These are phyloP conservation scores for Citeromyces nyonsensis DNA, from an alignment of 805 yeast genomes.

Conservation along the genomic window DNA sequence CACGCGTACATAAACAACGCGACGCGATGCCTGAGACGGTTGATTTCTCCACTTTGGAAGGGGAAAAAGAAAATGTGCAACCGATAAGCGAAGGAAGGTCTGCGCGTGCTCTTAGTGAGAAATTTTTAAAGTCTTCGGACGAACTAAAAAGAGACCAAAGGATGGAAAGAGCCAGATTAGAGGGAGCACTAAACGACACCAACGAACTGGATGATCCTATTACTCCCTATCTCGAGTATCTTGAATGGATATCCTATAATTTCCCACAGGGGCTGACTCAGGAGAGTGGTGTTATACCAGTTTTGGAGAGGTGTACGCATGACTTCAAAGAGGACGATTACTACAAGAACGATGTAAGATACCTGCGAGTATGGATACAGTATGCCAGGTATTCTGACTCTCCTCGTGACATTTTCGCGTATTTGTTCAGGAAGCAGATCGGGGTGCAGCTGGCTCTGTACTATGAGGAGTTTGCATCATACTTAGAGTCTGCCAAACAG, in stretches of 20 bases:
- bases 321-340: constrained; percentile 46
- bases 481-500: constrained; percentile 33
- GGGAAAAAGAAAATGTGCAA: constrained; percentile 63
- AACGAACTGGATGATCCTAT: constrained; percentile 75
- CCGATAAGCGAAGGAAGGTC: constrained; percentile 59
- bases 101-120: constrained; percentile 34
- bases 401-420: constrained; percentile 57
- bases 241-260: constrained; percentile 52
- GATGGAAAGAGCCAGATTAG: constrained; percentile 28
- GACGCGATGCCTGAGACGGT: constrained; percentile 5
- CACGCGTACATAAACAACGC: no score
- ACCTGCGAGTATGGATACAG: constrained; percentile 66
- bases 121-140: constrained; percentile 16
- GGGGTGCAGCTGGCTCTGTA: constrained; percentile 53
- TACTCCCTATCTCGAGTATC: constrained; percentile 57
- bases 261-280: constrained; percentile 34
- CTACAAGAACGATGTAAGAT: constrained; percentile 75
- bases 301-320: constrained; percentile 61
- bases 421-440: constrained; percentile 54
- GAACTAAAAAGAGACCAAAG: constrained; percentile 3
- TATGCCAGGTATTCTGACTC: constrained; percentile 56
- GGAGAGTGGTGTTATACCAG: constrained; percentile 24
- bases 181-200: constrained; percentile 26
- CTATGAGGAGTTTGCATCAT: constrained; percentile 68
- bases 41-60: constrained; percentile 24